These are phyloP conservation scores for Carex littledalei DNA, from an alignment of 176 grass and related monocot species.

Conservation along the genomic window DNA sequence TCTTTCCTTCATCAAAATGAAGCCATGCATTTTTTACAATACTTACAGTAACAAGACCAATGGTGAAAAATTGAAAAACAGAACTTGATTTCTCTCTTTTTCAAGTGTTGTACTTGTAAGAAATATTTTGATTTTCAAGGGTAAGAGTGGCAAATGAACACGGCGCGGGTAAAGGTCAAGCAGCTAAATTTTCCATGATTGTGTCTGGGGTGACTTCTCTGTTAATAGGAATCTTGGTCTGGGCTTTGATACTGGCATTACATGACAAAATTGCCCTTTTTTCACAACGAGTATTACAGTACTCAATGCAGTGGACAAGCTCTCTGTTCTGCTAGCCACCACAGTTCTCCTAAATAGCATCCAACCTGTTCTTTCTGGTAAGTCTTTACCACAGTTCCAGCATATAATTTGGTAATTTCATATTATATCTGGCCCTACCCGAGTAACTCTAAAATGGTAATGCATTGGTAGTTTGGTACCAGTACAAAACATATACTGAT, in stretches of 20 bases:
- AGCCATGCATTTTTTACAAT: no score
- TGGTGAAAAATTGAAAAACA: not conserved
- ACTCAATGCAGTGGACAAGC: conserved; percentile 18
- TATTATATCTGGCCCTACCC: no score
- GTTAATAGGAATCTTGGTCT: conserved; percentile 26
- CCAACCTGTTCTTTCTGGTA: conserved; percentile 45
- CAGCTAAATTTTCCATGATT: conserved; percentile 24
- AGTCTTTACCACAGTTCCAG: not conserved
- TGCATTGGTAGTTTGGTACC: no score
- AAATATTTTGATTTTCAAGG: conserved; percentile 10
- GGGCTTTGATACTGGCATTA: not conserved
- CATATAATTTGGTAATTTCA: not conserved
- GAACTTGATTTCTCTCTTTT: not conserved
- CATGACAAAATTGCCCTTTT: conserved; percentile 24
- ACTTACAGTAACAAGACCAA: no score
- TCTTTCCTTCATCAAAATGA: no score
- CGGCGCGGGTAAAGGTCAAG: conserved; percentile 26
- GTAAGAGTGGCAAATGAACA: conserved; percentile 41
- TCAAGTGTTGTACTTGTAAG: not conserved
- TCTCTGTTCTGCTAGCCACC: conserved; percentile 16
- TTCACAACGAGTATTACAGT: conserved; percentile 26
- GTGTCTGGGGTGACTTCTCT: conserved; percentile 19
- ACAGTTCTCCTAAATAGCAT: conserved; percentile 36
- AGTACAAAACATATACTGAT: not conserved
- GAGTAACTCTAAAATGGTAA: no score